Conservation (phyloP, 148 eudicot species). For the Linanthus parryae region DNA sequence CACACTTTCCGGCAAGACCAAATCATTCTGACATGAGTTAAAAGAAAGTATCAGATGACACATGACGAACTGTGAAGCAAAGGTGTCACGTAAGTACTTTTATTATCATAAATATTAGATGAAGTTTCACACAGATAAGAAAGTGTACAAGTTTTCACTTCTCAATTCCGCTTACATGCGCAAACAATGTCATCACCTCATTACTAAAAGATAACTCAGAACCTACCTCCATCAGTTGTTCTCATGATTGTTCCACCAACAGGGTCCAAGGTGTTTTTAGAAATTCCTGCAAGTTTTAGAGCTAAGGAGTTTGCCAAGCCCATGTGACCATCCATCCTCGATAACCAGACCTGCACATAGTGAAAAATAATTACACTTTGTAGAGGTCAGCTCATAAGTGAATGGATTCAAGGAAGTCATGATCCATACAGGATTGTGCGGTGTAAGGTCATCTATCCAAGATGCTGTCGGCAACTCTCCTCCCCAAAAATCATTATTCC, state of each 20-base stretch:
- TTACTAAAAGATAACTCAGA: not conserved
- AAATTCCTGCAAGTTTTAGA: slow-evolving; percentile 63
- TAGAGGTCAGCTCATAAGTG: not conserved
- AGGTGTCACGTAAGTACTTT: too few relatives aligned
- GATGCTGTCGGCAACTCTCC: slow-evolving; percentile 73
- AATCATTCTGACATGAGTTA: too few relatives aligned
- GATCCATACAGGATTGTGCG: slow-evolving; percentile 72
- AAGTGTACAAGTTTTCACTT: too few relatives aligned
- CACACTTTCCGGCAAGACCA: too few relatives aligned
- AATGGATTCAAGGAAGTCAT: not conserved
- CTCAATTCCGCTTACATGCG: too few relatives aligned
- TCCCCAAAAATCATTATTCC: slow-evolving; percentile 96
- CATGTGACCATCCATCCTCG: slow-evolving; percentile 96
- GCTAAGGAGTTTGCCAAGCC: slow-evolving; percentile 91
- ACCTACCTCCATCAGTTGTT: slow-evolving; percentile 51
- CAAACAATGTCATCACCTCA: too few relatives aligned
- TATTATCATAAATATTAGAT: too few relatives aligned
- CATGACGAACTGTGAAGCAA: too few relatives aligned
- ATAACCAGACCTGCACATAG: slow-evolving; percentile 66
- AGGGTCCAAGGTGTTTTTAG: slow-evolving; percentile 56
- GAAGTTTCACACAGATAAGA: too few relatives aligned
- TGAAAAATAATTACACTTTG: slow-evolving; percentile 5
- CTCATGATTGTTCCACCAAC: slow-evolving; percentile 63
- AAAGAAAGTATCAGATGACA: too few relatives aligned
- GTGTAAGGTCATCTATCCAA: slow-evolving; percentile 92